phyloP scores from a whole-genome alignment of 805 yeast species.

The Kodamaea kaohsiungensis region DNA sequence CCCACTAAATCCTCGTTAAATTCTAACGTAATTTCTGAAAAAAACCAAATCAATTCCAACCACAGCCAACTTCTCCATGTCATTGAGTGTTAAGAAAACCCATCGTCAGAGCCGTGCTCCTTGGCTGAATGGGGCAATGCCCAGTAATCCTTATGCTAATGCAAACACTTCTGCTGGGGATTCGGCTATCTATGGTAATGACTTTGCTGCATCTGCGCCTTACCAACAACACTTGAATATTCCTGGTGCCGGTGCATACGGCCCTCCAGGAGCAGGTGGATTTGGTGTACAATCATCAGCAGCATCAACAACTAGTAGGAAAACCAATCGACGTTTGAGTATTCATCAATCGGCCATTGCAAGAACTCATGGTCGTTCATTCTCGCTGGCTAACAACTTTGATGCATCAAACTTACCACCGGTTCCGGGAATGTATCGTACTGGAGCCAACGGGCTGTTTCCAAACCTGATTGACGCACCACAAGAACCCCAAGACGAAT shows the following conservation, averaged over 20 bases:
- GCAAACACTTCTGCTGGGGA: conserved; percentile 14
- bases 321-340: conserved; percentile 31
- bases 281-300: conserved; percentile 6
- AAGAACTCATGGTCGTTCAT: conserved; percentile 27
- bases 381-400: conserved; percentile 21
- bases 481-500: conserved; percentile 8
- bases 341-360: conserved; percentile 42
- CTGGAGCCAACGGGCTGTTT: conserved; percentile 7
- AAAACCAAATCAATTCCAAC: neutral
- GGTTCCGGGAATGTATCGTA: conserved; percentile 22
- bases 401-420: conserved; percentile 33
- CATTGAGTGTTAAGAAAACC: conserved; percentile 22
- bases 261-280: conserved; percentile 2
- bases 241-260: neutral
- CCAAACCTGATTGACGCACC: conserved; percentile 8
- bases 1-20: neutral
- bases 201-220: neutral
- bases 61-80: conserved; percentile 21
- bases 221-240: conserved; percentile 8
- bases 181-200: neutral
- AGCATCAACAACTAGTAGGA: conserved; percentile 15
- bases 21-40: neutral
- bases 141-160: conserved; percentile 27
- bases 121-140: conserved; percentile 30
- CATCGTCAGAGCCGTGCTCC: conserved; percentile 46